Conservation (phyloP, 306 rosid species). For the Ochetophila trinervis region DNA sequence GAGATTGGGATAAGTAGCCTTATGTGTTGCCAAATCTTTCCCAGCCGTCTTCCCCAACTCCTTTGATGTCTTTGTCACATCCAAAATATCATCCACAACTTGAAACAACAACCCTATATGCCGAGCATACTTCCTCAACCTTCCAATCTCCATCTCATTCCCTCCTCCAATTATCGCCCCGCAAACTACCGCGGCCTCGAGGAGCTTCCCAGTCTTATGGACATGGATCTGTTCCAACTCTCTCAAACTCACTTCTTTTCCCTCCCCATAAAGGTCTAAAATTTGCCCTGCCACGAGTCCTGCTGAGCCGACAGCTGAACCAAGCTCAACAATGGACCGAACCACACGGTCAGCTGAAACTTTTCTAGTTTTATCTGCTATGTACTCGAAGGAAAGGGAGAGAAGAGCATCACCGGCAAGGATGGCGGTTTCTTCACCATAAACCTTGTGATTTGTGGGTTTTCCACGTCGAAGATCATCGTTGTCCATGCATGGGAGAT, state of each 20-base stretch:
- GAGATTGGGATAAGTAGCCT: constrained; percentile 40
- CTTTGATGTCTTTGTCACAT: constrained; percentile 28
- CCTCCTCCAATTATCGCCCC: constrained; percentile 40
- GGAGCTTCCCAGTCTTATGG: constrained; percentile 31
- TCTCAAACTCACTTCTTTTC: constrained; percentile 16
- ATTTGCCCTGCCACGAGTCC: constrained; percentile 44
- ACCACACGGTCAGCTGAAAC: constrained; percentile 17
- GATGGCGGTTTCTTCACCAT: constrained; percentile 27
- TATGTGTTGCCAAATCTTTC: constrained; percentile 28
- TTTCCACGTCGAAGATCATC: constrained; percentile 28
- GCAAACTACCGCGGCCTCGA: constrained; percentile 35
- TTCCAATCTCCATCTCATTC: constrained; percentile 19
- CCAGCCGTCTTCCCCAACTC: constrained; percentile 38
- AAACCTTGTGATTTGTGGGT: constrained; percentile 30
- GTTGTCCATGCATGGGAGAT: constrained; percentile 46
- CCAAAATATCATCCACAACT: constrained; percentile 40
- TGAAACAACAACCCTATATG: constrained; percentile 37
- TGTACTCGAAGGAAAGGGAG: constrained; percentile 27
- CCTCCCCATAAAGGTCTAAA: constrained; percentile 22
- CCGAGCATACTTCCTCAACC: constrained; percentile 33
- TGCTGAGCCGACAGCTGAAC: constrained; percentile 31
- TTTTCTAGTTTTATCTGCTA: constrained; percentile 21
- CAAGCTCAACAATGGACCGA: constrained; percentile 29
- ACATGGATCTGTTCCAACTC: constrained; percentile 35
- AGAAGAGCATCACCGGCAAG: constrained; percentile 35